Base-by-base conservation (phyloP, 345 rosid genomes). In the Salix brachista region DNA sequence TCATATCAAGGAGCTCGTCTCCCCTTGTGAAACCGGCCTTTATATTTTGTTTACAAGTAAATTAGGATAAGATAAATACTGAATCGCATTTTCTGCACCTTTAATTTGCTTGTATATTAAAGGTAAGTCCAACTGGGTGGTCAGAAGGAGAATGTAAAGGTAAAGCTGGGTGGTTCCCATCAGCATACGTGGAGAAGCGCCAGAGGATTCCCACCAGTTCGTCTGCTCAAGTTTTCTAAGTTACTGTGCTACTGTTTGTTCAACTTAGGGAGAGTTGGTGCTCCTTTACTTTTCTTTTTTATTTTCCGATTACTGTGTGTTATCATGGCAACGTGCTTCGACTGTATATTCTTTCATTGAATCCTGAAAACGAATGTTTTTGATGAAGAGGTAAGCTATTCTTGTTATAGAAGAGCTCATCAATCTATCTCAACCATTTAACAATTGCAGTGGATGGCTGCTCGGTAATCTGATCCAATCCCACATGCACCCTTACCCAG, bases 91-190 rank as follows among this genome's bases (percentile, higher is more conserved):
- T 37, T 26, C 9, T 56, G 3, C 14, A 28, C 46, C 5, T 65
- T 50, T 21, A 25, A 28, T 81, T 23, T 72, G 34, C 26, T 65
- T 42, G 46, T 77, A 50, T 17, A 25, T 14, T 75, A 54, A 86
- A 95, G 99, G 96, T 91, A 83, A 88, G 79, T 75, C 82, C 90
- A 81, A 69, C 89, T 4, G 99, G 99, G 81, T 95, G 99, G 98
- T 90, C 96, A 0, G 99, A 95, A 86, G 98, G 98, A 82, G 98
- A 95, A 83, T 90, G 98, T 81, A 93, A 90, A 81, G 98, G 99
- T 64, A 88, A 80, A 85, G 93, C 97, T 25, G 99, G 99, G 75
- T 93, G 99, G 99, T 93, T 95, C 78, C 98, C 98, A 39, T 89
- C 91, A 46, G 90, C 91, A 34, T 91, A 85, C 66, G 92, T 91